Percentiles rank a stretch among this genome's conserved stretches.
Evolutionary conservation across 2,329 filamentous ascomycete species (phyloP).

Genomic region (Fusarium luffae): DNA sequence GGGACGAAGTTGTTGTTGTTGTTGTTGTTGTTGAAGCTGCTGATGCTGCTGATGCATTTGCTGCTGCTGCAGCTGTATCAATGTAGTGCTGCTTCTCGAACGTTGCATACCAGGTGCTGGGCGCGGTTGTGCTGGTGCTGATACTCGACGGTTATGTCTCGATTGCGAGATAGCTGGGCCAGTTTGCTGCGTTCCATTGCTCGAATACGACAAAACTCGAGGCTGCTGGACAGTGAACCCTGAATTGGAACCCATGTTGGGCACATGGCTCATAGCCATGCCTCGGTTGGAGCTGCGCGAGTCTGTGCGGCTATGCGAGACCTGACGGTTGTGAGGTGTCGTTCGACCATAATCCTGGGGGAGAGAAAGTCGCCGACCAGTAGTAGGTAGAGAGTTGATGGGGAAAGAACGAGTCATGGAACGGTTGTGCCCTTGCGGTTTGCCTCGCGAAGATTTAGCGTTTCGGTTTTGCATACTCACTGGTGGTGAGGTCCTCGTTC

Average conservation of each 20-base stretch:
- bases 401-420: conserved; percentile 32
- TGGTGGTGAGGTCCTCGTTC: conserved; percentile 53
- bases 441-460: conserved; percentile 39
- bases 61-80: conserved; percentile 31
- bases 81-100: conserved; percentile 28
- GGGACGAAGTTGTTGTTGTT: conserved; percentile 18
- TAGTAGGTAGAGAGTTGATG: conserved; percentile 6
- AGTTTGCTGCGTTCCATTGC: conserved; percentile 28
- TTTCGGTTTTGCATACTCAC: conserved; percentile 58
- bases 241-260: conserved; percentile 18
- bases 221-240: conserved; percentile 17
- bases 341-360: conserved; percentile 35
- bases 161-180: conserved; percentile 9
- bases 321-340: conserved; percentile 31
- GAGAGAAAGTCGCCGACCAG: conserved; percentile 32
- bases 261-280: conserved; percentile 10
- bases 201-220: conserved; percentile 31
- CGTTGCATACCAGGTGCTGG: conserved; percentile 14
- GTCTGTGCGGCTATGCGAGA: conserved; percentile 19
- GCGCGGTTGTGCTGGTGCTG: conserved; percentile 31
- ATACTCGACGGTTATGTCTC: conserved; percentile 35
- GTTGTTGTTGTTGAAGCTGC: conserved; percentile 7
- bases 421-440: conserved; percentile 22
- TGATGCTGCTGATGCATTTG: conserved; percentile 11
- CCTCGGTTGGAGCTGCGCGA: conserved; percentile 25